Conservation (phyloP, 164 flowering plant genomes). For the Berberis vulgaris region DNA sequence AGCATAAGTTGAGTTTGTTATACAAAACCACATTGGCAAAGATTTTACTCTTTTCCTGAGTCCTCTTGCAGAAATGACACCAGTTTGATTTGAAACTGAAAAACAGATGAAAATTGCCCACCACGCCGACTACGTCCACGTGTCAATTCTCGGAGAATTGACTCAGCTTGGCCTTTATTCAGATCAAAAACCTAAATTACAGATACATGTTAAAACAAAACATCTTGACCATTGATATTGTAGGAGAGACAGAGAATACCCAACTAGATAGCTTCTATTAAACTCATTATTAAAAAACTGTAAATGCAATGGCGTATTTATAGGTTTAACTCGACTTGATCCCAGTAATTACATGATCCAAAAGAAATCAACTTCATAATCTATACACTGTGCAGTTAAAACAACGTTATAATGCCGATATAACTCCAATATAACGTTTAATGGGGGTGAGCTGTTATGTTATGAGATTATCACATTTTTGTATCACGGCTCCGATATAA, state of each 20-base stretch:
- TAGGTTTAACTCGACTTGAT: too few relatives aligned
- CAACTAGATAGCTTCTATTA: not conserved
- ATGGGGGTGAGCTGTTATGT: too few relatives aligned
- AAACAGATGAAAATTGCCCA: slow-evolving; percentile 30
- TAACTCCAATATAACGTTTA: too few relatives aligned
- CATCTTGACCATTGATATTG: not conserved
- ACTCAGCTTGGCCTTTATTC: slow-evolving; percentile 58
- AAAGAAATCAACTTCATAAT: too few relatives aligned
- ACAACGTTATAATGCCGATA: too few relatives aligned
- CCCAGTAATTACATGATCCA: too few relatives aligned
- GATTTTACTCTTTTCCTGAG: slow-evolving; percentile 41
- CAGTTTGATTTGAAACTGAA: slow-evolving; percentile 49
- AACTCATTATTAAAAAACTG: too few relatives aligned
- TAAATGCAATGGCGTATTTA: too few relatives aligned
- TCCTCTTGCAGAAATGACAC: slow-evolving; percentile 40
- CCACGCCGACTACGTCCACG: slow-evolving; percentile 27
- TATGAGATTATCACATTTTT: too few relatives aligned
- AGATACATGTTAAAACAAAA: not conserved
- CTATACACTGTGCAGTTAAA: too few relatives aligned
- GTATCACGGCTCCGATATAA: too few relatives aligned
- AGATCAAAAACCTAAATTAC: slow-evolving; percentile 47
- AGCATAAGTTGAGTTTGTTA: not conserved
- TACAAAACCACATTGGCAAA: not conserved
- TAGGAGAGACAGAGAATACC: not conserved
- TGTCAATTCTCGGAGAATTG: slow-evolving; percentile 48